Evolutionary conservation across 495 filamentous ascomycete species (phyloP).

Genomic region (Penicillium dipodomyicola): DNA sequence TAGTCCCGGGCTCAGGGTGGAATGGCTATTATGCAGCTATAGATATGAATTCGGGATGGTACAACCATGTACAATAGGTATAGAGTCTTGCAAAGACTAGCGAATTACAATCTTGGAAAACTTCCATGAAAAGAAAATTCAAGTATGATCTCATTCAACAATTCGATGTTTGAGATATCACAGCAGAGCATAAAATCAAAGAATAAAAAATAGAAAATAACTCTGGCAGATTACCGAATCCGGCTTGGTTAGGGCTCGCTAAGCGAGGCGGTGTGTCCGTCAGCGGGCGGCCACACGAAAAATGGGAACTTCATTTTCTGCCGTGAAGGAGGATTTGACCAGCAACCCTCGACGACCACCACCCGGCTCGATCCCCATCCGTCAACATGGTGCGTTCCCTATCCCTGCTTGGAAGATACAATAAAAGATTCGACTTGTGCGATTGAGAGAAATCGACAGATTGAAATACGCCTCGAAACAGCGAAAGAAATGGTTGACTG

Average conservation of each 20-base stretch:
- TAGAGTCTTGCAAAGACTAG: slow-evolving; percentile 16
- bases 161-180: neutral
- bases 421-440: slow-evolving; percentile 13
- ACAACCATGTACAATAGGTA: slow-evolving; percentile 26
- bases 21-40: neutral
- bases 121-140: neutral
- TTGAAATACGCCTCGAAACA: slow-evolving; percentile 9
- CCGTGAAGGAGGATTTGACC: slow-evolving; percentile 48
- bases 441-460: slow-evolving; percentile 11
- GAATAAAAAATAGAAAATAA: slow-evolving; percentile 13
- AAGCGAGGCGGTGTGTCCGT: slow-evolving; percentile 45
- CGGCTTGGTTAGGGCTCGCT: slow-evolving; percentile 48
- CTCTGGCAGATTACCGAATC: slow-evolving; percentile 24
- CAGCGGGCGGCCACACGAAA: slow-evolving; percentile 50
- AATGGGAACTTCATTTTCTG: slow-evolving; percentile 36
- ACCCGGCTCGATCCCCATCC: slow-evolving; percentile 59
- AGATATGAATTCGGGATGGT: slow-evolving; percentile 10
- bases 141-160: neutral
- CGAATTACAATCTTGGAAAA: slow-evolving; percentile 5
- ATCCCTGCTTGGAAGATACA: slow-evolving; percentile 11
- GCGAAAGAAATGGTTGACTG: slow-evolving; percentile 28
- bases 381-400: slow-evolving; percentile 61
- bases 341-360: slow-evolving; percentile 53
- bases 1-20: neutral
- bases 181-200: neutral